Percentiles rank a stretch among this genome's conserved stretches.
Evolutionary conservation across 176 grass and related monocot species (phyloP).

Genomic region (Saccharum officinarum): DNA sequence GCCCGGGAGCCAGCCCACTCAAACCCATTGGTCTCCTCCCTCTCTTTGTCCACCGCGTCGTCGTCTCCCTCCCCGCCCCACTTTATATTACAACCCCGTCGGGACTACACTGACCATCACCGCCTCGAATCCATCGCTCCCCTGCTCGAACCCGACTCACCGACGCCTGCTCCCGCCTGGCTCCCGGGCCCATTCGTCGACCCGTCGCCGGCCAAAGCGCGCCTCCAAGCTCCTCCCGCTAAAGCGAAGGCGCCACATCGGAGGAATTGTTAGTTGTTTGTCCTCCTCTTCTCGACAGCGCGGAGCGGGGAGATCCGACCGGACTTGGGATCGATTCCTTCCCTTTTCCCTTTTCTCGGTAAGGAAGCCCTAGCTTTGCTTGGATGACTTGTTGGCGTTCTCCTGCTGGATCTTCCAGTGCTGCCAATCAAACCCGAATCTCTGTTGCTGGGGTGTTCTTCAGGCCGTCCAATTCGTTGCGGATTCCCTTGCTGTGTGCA

Average conservation of each 20-base stretch:
- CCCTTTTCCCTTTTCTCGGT: neutral
- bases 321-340: neutral
- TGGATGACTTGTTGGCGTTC: neutral
- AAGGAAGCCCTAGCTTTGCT: conserved; percentile 23
- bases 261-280: neutral
- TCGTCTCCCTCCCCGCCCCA: neutral
- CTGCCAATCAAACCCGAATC: neutral
- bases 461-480: neutral
- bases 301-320: conserved; percentile 16
- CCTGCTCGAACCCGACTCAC: neutral
- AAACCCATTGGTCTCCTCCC: neutral
- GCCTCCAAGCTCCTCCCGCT: neutral
- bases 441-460: neutral
- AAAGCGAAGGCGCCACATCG: neutral
- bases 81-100: conserved; percentile 8
- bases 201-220: neutral
- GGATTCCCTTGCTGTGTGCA: neutral
- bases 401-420: neutral
- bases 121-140: conserved; percentile 33
- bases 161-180: neutral
- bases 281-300: neutral
- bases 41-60: neutral
- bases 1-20: conserved; percentile 30
- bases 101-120: neutral
- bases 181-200: neutral